These are phyloP conservation scores for Elaeagnus macrophylla DNA, from an alignment of 306 rosid genomes.

Conservation along the genomic window DNA sequence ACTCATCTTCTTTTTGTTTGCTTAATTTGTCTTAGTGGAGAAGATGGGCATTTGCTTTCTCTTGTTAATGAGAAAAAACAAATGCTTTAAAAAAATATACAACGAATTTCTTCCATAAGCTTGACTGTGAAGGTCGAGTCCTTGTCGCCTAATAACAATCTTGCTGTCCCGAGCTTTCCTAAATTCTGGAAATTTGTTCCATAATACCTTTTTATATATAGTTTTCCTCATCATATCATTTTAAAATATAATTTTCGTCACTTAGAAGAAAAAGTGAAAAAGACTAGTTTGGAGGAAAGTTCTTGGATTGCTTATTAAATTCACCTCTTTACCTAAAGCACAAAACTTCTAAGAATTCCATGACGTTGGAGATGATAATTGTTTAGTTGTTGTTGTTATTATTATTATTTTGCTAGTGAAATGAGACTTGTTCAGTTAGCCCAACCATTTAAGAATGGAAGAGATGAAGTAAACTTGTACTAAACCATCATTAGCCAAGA, in stretches of 20 bases:
- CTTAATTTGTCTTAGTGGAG: constrained; percentile 53
- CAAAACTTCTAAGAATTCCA: constrained; percentile 1
- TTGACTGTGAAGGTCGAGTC: constrained; percentile 24
- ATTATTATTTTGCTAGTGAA: no score
- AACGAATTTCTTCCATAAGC: constrained; percentile 15
- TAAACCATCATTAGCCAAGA: no score
- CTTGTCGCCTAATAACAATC: constrained; percentile 20
- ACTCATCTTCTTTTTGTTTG: constrained; percentile 26
- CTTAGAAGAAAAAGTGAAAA: neutral
- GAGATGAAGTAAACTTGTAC: no score
- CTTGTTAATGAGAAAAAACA: constrained; percentile 12
- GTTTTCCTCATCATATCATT: constrained; percentile 1
- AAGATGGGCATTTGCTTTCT: constrained; percentile 22
- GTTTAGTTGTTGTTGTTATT: no score
- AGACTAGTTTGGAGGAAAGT: neutral
- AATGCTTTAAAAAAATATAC: neutral
- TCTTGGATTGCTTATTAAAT: neutral
- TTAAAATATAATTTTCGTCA: neutral
- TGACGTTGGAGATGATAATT: no score
- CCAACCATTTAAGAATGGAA: no score
- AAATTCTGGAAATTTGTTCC: constrained; percentile 23
- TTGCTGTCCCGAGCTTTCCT: constrained; percentile 23
- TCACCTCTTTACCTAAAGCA: constrained; percentile 8
- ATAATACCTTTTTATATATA: neutral
- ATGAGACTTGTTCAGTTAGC: no score